Percentiles rank a stretch among this genome's conserved stretches.
phyloP scores from a whole-genome alignment of 306 rosid species.

The Herpetospermum pedunculosum region DNA sequence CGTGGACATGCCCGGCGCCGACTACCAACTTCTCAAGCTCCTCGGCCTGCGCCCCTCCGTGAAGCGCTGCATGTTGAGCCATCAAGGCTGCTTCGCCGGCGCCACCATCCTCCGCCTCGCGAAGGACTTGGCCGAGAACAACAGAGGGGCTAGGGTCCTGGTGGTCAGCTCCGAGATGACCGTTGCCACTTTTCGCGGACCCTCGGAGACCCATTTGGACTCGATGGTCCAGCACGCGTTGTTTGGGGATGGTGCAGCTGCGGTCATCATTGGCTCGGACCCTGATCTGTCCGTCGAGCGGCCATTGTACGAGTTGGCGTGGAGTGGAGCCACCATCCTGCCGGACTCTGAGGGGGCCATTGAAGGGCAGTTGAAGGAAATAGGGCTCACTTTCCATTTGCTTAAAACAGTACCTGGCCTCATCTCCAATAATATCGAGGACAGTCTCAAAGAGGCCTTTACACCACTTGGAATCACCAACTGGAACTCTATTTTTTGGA shows the following conservation, averaged over 20 bases:
- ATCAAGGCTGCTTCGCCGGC: conserved; percentile 52
- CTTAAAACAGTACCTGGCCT: conserved; percentile 46
- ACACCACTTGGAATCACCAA: conserved; percentile 30
- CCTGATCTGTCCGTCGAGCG: conserved; percentile 24
- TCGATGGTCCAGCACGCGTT: conserved; percentile 44
- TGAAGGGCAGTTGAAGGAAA: conserved; percentile 42
- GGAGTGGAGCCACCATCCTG: conserved; percentile 35
- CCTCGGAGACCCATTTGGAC: conserved; percentile 41
- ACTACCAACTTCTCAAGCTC: conserved; percentile 46
- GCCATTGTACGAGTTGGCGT: conserved; percentile 29
- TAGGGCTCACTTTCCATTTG: conserved; percentile 39
- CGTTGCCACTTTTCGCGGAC: conserved; percentile 51
- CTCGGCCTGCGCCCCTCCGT: conserved; percentile 49
- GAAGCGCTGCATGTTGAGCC: conserved; percentile 52
- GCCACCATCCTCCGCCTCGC: conserved; percentile 53
- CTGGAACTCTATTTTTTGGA: conserved; percentile 53
- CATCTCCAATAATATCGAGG: conserved; percentile 43
- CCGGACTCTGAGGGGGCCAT: conserved; percentile 49
- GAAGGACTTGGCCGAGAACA: conserved; percentile 51
- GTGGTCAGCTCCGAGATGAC: conserved; percentile 57
- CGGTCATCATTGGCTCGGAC: conserved; percentile 34
- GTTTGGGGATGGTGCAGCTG: conserved; percentile 46
- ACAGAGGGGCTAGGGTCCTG: conserved; percentile 37
- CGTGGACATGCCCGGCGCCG: conserved; percentile 55
- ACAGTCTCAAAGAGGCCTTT: conserved; percentile 37